phyloP scores from a whole-genome alignment of 2,329 filamentous ascomycete genomes.

The Diaporthe capsici region DNA sequence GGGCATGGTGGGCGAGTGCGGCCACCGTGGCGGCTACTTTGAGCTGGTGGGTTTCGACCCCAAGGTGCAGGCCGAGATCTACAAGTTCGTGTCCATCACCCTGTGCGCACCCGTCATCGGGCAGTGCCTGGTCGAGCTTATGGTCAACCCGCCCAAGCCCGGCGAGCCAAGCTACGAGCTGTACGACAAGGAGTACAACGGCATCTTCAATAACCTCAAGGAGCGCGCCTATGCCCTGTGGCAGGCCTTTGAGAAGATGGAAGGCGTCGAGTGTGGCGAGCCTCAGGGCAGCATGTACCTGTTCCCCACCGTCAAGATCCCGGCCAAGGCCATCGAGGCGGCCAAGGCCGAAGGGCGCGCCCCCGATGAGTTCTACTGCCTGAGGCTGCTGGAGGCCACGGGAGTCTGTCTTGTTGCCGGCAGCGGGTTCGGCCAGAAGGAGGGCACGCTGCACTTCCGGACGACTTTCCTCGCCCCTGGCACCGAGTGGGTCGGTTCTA shows the following conservation, averaged over 20 bases:
- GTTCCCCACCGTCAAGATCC: conserved; percentile 91
- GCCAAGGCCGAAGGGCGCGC: conserved; percentile 80
- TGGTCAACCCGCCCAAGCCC: conserved; percentile 92
- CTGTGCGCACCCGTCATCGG: conserved; percentile 95
- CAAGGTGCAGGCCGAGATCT: conserved; percentile 91
- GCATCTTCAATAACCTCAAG: conserved; percentile 83
- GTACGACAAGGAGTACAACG: conserved; percentile 88
- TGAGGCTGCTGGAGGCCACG: conserved; percentile 90
- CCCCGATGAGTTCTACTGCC: conserved; percentile 94
- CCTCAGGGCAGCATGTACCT: conserved; percentile 99
- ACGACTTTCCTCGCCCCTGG: conserved; percentile 97
- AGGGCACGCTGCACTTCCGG: conserved; percentile 91
- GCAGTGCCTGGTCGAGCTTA: conserved; percentile 96
- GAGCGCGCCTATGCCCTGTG: conserved; percentile 88
- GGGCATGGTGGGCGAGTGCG: conserved; percentile 99
- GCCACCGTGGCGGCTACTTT: conserved; percentile 97
- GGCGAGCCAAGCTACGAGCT: conserved; percentile 88
- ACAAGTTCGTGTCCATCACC: conserved; percentile 98
- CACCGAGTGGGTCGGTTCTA: conserved; percentile 91
- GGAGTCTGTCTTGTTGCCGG: conserved; percentile 96
- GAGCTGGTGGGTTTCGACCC: conserved; percentile 92
- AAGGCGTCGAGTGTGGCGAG: conserved; percentile 90
- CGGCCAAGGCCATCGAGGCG: conserved; percentile 81
- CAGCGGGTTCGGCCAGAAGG: conserved; percentile 93
- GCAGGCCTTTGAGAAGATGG: conserved; percentile 93